Base-by-base conservation (phyloP, 495 filamentous ascomycete species). In the Aeminium ludgeri region DNA sequence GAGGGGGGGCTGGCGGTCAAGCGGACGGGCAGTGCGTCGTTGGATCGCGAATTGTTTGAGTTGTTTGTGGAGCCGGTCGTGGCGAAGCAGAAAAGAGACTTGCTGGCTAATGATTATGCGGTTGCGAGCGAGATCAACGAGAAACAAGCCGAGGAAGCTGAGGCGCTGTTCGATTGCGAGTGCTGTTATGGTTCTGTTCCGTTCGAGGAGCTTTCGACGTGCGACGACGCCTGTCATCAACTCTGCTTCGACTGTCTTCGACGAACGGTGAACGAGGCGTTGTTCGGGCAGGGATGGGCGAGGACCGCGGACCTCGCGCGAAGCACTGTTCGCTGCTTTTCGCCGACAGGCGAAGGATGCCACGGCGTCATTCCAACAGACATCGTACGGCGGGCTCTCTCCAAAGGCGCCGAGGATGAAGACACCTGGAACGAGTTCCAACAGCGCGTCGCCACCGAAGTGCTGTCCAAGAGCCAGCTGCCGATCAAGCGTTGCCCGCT, bases 281-380 rank as follows among this genome's bases (percentile, higher is more conserved):
- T 97, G 0, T 97, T 87, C 58, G 89, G 89, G 0, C 89, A 97
- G 55, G 82, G 82, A 27, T 92, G 85, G 86, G 68, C 69, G 40
- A 72, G 77, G n/a, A 86, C 69, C 43, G 75, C 94, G 38, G 66
- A 89, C 45, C 55, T 70, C 34, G 69, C 74, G 39, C 72, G 62
- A 20, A 77, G 79, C 20, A 77, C 78, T 4, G 65, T 97, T 30
- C 70, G 77, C 36, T 97, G 89, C 55, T 65, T 89, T 17, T 83
- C 86, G 13, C 80, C 78, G 1, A 70, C 70, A 30, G 35, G 40
- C 3, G 50, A 50, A 0, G 59, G 57, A n/a, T 97, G 89, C 46
- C 48, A 65, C n/a, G 84, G 86, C 28, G 70, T 65, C 53, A 69
- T 97, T 29, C 66, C 76, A 3, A 65, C 69, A 1, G 61, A 73